Base-by-base conservation (phyloP, 345 rosid species). In the Sisymbrium irio region DNA sequence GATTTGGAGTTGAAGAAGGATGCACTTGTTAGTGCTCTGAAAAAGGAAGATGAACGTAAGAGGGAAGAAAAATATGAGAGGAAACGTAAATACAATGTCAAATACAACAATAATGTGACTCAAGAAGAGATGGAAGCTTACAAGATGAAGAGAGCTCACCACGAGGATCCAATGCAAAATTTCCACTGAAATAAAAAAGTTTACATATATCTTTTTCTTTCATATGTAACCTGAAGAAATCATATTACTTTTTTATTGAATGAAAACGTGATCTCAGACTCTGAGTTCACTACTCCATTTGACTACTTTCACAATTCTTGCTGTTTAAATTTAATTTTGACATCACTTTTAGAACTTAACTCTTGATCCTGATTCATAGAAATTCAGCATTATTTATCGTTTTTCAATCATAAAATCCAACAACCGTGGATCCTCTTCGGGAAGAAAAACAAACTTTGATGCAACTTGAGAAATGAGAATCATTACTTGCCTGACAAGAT, bases 91-190 rank as follows among this genome's bases (percentile, higher is more conserved):
- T 84, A 84, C 79, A 88, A 84, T 63, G 90, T 86, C 14, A 81
- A 60, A 67, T 82, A 67, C 30, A 86, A 88, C 35, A 85, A 88
- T 22, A 3, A 1, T 22, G 25, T 22, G 19, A 88, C 94, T 44
- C 80, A 71, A 0, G 90, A 87, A 77, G 95, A 91, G 19, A 91
- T 91, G 97, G 94, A 91, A 67, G 55, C 55, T 20, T 49, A 53
- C 35, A 27, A 35, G 13, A 27, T 53, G 58, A 53, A 53, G 18
- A 53, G 58, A 27, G 58, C 25, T 53, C 58, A 53, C 36, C 17
- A 27, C 18, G 36, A 53, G 9, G 58, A 53, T 15, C 36, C 58
- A 27, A 27, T 53, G 58, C 27, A 53, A n/a, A n/a, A n/a, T n/a
- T n/a, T n/a, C n/a, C n/a, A n/a, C n/a, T n/a, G n/a, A n/a, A n/a